A percentile compares a stretch with the other conserved stretches of the same genome.
Conservation (phyloP, 257 asterid species). For the Penstemon newberryi region DNA sequence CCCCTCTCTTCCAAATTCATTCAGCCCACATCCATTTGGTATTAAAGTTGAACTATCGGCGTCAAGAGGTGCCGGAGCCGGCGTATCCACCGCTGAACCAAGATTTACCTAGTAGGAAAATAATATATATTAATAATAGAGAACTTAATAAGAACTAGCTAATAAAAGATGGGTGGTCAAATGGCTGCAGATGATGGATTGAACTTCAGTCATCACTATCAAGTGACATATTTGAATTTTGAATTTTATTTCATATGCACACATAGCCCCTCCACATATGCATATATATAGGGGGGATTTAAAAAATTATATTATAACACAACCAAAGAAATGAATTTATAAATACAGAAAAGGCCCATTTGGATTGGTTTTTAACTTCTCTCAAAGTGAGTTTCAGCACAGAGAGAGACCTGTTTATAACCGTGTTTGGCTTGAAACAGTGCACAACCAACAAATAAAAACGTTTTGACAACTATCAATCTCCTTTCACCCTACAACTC, state of each 20-base stretch:
- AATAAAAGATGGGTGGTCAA: background rate
- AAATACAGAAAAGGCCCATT: too few species aligned
- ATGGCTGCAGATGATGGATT: constrained; percentile 15
- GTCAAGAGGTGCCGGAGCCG: constrained; percentile 46
- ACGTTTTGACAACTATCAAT: too few species aligned
- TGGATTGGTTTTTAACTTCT: too few species aligned
- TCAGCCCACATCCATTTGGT: constrained; percentile 43
- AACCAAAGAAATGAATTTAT: too few species aligned
- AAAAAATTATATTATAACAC: too few species aligned
- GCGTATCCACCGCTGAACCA: constrained; percentile 43
- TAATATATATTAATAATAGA: background rate
- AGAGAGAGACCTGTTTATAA: too few species aligned
- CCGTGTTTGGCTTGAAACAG: too few species aligned
- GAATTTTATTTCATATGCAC: background rate
- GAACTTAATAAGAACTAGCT: background rate
- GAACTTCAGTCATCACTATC: constrained; percentile 29
- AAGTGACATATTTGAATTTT: constrained; percentile 17
- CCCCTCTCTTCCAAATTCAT: constrained; percentile 53
- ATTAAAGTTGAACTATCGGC: constrained; percentile 47
- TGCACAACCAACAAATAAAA: too few species aligned
- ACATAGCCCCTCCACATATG: background rate
- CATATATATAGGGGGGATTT: background rate
- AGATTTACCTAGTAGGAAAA: constrained; percentile 47
- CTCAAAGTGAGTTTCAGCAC: too few species aligned
- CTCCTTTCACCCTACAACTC: too few species aligned